Conservation (phyloP, 2,329 filamentous ascomycete species). For the Cordyceps cicadae region DNA sequence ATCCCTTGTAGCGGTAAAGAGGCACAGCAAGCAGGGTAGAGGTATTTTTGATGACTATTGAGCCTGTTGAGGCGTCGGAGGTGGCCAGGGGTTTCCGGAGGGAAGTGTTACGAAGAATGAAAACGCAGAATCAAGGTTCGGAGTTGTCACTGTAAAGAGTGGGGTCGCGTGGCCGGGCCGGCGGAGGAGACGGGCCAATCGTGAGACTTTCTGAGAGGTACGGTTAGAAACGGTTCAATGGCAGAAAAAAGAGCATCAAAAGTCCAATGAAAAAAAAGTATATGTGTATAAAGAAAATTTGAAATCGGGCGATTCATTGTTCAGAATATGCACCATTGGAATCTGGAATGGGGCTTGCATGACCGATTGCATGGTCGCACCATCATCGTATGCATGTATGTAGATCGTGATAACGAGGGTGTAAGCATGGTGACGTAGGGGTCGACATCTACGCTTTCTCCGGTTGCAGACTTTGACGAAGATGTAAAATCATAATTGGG, state of each 20-base stretch:
- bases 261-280: no score
- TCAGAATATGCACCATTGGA: neutral
- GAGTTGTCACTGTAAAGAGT: neutral
- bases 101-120: neutral
- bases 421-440: neutral
- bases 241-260: neutral
- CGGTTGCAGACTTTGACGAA: neutral
- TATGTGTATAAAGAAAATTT: neutral
- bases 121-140: neutral
- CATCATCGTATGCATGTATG: neutral
- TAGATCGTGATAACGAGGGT: neutral
- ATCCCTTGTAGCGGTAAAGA: neutral
- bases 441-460: neutral
- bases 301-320: neutral
- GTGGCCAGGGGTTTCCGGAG: no score
- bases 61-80: neutral
- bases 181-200: constrained; percentile 8
- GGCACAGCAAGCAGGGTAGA: neutral
- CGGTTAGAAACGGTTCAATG: no score
- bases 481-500: no score
- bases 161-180: constrained; percentile 5
- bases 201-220: neutral
- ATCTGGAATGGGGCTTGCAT: neutral
- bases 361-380: neutral
- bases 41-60: neutral